These are phyloP conservation scores for Trichoderma erinaceum DNA, from an alignment of 495 filamentous ascomycete species.

Conservation along the genomic window DNA sequence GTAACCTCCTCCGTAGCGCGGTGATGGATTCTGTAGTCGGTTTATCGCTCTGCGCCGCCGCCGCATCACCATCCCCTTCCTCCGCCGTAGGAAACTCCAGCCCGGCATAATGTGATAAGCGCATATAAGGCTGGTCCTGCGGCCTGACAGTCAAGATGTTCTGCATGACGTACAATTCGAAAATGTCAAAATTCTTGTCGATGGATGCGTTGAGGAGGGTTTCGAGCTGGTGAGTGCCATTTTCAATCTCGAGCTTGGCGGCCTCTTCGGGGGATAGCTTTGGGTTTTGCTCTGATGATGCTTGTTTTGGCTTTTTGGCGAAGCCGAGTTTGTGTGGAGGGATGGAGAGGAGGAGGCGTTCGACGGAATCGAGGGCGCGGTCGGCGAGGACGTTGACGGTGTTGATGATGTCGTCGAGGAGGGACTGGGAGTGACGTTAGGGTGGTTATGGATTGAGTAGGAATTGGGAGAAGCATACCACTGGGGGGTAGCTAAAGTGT, in stretches of 20 bases:
- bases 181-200: constrained; percentile 95
- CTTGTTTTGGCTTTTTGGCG: constrained; percentile 27
- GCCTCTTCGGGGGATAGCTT: constrained; percentile 40
- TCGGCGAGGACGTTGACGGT: constrained; percentile 85
- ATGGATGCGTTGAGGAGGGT: constrained; percentile 90
- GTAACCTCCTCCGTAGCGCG: constrained; percentile 65
- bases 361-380: constrained; percentile 74
- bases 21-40: constrained; percentile 62
- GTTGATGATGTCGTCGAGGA: constrained; percentile 98
- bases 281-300: constrained; percentile 40
- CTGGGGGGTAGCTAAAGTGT: constrained; percentile 89
- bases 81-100: constrained; percentile 26
- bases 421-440: constrained; percentile 49
- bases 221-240: constrained; percentile 87
- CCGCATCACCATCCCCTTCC: not conserved
- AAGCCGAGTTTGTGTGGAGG: constrained; percentile 75
- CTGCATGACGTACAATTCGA: constrained; percentile 85
- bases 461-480: constrained; percentile 51
- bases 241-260: constrained; percentile 74
- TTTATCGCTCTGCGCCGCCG: constrained; percentile 26
- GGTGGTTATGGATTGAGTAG: constrained; percentile 15
- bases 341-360: constrained; percentile 66
- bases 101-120: constrained; percentile 76
- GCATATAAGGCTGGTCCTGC: constrained; percentile 64
- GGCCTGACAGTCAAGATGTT: constrained; percentile 74